phyloP scores from a whole-genome alignment of 2,329 filamentous ascomycete genomes.

The Aspergillus aculeatus region DNA sequence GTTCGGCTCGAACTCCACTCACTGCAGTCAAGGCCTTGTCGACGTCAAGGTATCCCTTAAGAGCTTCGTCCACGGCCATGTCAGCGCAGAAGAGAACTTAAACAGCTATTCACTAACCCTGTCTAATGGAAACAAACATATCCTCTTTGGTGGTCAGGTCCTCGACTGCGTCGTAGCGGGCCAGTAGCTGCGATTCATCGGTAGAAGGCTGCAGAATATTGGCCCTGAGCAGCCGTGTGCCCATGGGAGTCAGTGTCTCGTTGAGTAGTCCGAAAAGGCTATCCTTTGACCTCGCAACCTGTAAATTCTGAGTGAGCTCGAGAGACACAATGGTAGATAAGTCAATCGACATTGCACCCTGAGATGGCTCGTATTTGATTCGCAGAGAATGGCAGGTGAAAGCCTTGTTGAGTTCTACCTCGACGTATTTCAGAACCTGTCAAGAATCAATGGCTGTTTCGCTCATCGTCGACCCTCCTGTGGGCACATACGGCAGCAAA shows the following conservation, averaged over 20 bases:
- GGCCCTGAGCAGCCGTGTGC: constrained; percentile 74
- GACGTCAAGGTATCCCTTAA: constrained; percentile 74
- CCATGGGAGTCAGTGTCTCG: constrained; percentile 84
- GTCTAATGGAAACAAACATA: constrained; percentile 74
- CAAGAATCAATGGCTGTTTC: constrained; percentile 14
- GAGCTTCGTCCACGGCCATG: constrained; percentile 46
- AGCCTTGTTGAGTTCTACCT: constrained; percentile 64
- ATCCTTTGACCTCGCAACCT: constrained; percentile 73
- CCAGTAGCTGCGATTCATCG: constrained; percentile 63
- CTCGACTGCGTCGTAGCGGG: constrained; percentile 77
- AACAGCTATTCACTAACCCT: constrained; percentile 50
- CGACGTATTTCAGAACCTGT: constrained; percentile 78
- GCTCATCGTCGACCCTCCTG: neutral
- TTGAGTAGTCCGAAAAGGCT: constrained; percentile 85
- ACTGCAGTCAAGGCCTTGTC: constrained; percentile 78
- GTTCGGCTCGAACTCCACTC: constrained; percentile 19
- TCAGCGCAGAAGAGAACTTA: constrained; percentile 5
- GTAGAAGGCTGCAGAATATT: constrained; percentile 90
- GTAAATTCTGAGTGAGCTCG: constrained; percentile 85
- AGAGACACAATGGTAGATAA: constrained; percentile 81
- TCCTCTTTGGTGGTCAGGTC: constrained; percentile 80
- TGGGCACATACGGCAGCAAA: constrained; percentile 70
- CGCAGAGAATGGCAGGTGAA: constrained; percentile 79
- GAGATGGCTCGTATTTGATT: constrained; percentile 81
- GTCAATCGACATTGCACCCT: constrained; percentile 95